phyloP scores from a whole-genome alignment of 2,329 filamentous ascomycete genomes.

The Cercospora beticola region DNA sequence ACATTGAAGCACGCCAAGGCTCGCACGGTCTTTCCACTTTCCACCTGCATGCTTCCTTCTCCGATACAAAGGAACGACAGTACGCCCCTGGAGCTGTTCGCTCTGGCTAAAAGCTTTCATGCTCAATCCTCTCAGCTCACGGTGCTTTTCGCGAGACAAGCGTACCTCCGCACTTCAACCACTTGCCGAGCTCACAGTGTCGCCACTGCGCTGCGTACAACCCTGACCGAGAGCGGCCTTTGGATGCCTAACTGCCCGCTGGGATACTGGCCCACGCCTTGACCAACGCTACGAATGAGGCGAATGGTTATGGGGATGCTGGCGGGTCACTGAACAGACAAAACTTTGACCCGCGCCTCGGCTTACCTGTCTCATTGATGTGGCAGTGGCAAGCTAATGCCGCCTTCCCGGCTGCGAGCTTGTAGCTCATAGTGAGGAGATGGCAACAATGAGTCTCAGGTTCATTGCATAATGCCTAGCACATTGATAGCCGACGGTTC shows the following conservation, averaged over 20 bases:
- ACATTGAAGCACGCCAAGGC: not conserved
- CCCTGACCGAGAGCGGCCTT: not conserved
- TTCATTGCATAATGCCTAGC: constrained; percentile 8
- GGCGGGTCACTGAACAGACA: not conserved
- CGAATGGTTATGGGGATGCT: constrained; percentile 3
- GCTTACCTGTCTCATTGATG: constrained; percentile 13
- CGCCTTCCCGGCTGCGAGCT: constrained; percentile 10
- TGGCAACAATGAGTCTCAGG: constrained; percentile 2
- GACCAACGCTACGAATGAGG: not conserved
- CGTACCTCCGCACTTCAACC: not conserved
- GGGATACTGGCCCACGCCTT: not conserved
- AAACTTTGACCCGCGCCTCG: constrained; percentile 3
- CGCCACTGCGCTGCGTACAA: not conserved
- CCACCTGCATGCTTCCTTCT: not conserved
- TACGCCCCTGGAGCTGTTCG: not conserved
- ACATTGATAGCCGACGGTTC: not conserved
- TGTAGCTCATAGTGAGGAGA: constrained; percentile 3
- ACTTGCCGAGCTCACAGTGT: not conserved
- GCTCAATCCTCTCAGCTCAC: not conserved
- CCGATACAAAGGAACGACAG: not conserved
- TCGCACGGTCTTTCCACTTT: not conserved
- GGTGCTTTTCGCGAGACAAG: not conserved
- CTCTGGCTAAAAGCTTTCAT: not conserved
- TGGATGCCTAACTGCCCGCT: not conserved
- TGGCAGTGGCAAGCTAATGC: constrained; percentile 10